These are phyloP conservation scores for Ceratobasidium sp. DNA, from an alignment of 1,284 basidiomycete species.

Conservation along the genomic window DNA sequence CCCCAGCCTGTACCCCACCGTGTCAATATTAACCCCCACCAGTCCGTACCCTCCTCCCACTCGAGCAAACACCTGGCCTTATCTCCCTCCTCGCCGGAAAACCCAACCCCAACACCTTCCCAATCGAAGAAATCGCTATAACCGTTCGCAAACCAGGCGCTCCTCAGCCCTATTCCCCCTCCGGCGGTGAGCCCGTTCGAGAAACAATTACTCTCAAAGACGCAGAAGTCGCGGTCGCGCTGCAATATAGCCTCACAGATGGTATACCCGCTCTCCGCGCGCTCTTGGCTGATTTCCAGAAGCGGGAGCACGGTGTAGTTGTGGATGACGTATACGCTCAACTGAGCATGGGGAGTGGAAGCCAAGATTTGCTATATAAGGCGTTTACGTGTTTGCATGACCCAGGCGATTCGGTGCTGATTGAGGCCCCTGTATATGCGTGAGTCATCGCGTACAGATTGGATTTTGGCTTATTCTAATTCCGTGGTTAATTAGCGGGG, in stretches of 20 bases:
- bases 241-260: slow-evolving; percentile 85
- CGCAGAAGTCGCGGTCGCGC: slow-evolving; percentile 68
- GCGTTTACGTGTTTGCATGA: slow-evolving; percentile 69
- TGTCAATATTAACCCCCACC: too few species aligned
- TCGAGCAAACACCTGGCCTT: slow-evolving; percentile 83
- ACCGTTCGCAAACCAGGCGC: slow-evolving; percentile 64
- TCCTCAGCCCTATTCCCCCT: slow-evolving; percentile 52
- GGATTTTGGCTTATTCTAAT: too few species aligned
- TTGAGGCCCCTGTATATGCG: slow-evolving; percentile 92
- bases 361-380: slow-evolving; percentile 91
- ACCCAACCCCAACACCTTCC: slow-evolving; percentile 92
- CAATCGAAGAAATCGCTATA: slow-evolving; percentile 81
- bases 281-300: slow-evolving; percentile 79
- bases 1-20: not conserved
- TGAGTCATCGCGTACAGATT: too few species aligned
- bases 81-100: slow-evolving; percentile 90
- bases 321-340: slow-evolving; percentile 71
- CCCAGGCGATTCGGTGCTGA: slow-evolving; percentile 83
- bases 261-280: slow-evolving; percentile 73
- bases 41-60: slow-evolving; percentile 76
- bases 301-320: slow-evolving; percentile 70
- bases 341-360: slow-evolving; percentile 84
- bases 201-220: slow-evolving; percentile 70
- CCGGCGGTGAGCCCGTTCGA: slow-evolving; percentile 52
- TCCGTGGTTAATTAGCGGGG: slow-evolving; percentile 65